A percentile compares a stretch with the other conserved stretches of the same genome.
Evolutionary conservation across 2,329 filamentous ascomycete species (phyloP).

Genomic region (Stagonosporopsis rhizophila): DNA sequence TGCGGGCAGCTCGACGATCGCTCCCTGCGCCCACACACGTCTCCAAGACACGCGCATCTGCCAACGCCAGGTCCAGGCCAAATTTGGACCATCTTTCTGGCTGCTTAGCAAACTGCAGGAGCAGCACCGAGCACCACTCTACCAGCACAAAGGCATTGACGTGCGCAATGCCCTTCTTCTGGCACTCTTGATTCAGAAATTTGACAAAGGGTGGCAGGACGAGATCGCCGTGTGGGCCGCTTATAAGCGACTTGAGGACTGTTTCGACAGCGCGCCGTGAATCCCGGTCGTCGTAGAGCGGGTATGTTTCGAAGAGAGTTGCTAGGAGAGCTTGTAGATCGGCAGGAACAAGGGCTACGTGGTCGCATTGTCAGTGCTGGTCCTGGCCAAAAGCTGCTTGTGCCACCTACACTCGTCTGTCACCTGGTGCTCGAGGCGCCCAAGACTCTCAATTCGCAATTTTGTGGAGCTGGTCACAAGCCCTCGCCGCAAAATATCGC

Average conservation of each 20-base stretch:
- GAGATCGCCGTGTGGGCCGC: conserved; percentile 62
- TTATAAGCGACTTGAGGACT: conserved; percentile 75
- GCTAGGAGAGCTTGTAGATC: conserved; percentile 66
- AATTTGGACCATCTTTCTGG: conserved; percentile 69
- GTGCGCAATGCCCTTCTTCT: conserved; percentile 78
- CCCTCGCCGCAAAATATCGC: conserved; percentile 48
- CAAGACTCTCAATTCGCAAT: conserved; percentile 54
- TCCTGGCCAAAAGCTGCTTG: neutral
- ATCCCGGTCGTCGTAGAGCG: conserved; percentile 82
- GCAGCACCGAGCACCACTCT: conserved; percentile 84
- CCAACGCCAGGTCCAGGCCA: conserved; percentile 69
- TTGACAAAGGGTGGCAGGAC: conserved; percentile 70
- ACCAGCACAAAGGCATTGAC: conserved; percentile 86
- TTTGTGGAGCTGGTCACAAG: conserved; percentile 59
- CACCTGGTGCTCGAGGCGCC: conserved; percentile 53
- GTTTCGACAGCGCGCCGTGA: conserved; percentile 84
- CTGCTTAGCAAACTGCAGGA: conserved; percentile 71
- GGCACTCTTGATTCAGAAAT: conserved; percentile 73
- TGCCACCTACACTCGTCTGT: conserved; percentile 51
- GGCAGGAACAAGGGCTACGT: conserved; percentile 50
- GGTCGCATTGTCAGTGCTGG: conserved; percentile 20
- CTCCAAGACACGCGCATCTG: conserved; percentile 77
- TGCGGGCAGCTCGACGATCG: conserved; percentile 53
- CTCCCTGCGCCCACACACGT: conserved; percentile 67
- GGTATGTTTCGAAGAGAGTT: conserved; percentile 85